Base-by-base conservation (phyloP, 169 alveolate genomes). In the Plasmodium fragile region DNA sequence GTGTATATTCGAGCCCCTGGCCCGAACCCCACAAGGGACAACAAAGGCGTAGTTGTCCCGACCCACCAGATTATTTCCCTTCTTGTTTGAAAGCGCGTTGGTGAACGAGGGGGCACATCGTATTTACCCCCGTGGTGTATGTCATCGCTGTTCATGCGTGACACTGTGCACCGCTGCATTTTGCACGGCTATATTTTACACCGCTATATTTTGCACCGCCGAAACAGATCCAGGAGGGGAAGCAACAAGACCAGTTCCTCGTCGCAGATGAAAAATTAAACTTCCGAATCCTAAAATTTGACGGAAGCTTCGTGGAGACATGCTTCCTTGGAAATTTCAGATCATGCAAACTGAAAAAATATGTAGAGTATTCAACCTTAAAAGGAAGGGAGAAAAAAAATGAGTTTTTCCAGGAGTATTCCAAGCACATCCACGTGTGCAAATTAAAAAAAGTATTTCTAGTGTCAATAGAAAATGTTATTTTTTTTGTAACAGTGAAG, bases 241-340 rank as follows among this genome's bases (percentile, higher is more conserved):
- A 85, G 65, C 10, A 52, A 7, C 84, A 73, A 8, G 93, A 85
- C 45, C 28, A 32, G 4, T 85, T 85, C 65, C 59, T 85, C 45
- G 41, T 85, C 3, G 93, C 41, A 18, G 93, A 85, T 85, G 93
- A 85, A 49, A 85, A 72, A 75, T 49, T 85, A 65, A 85, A 85
- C 22, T 73, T 85, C 41, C 83, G 93, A 45, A 72, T 85, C 30
- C 53, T 85, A 36, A 72, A 73, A 18, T 85, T 73, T 39, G 81
- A 73, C 79, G 39, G 69, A 30, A 30, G 82, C 53, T 85, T 85
- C 80, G 79, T 85, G 30, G 85, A 85, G 32, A 73, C 43, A 3
- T 52, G 30, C 65, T 85, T 85, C 65, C 78, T 85, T 4, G 93
- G 84, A 22, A 85, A 85, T 30, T 85, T 85, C 28, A 36, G 25